phyloP scores from a whole-genome alignment of 192 early-diverging fungal genomes.

The Backusella psychrophila region DNA sequence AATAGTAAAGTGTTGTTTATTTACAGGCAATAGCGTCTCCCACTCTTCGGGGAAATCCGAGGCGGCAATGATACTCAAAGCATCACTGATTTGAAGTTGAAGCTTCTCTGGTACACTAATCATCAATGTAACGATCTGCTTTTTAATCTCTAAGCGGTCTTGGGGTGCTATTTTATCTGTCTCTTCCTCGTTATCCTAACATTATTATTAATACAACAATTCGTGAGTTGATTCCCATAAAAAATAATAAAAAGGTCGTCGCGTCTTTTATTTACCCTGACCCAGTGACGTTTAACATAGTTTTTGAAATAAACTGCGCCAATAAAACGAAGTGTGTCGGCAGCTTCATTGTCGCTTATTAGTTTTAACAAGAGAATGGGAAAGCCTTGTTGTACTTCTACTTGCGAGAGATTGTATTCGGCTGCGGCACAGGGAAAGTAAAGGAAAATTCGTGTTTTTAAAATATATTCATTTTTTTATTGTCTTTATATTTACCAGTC shows the following conservation, averaged over 20 bases:
- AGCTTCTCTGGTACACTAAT: constrained; percentile 71
- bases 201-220: neutral
- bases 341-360: constrained; percentile 57
- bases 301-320: constrained; percentile 96
- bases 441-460: neutral
- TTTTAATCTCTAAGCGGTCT: constrained; percentile 82
- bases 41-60: constrained; percentile 93
- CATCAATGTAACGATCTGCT: constrained; percentile 84
- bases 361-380: constrained; percentile 72
- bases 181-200: constrained; percentile 48
- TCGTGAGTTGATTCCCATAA: neutral
- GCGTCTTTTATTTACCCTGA: constrained; percentile 28
- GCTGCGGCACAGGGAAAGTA: constrained; percentile 42
- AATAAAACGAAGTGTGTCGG: constrained; percentile 69
- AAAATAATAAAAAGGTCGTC: neutral
- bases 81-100: constrained; percentile 90
- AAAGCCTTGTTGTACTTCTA: constrained; percentile 64
- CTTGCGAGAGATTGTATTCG: constrained; percentile 48
- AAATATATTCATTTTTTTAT: too few relatives aligned
- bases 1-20: neutral
- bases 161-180: constrained; percentile 52
- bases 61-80: constrained; percentile 90
- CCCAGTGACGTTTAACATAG: constrained; percentile 89
- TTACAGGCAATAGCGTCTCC: constrained; percentile 73
- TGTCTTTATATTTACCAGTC: constrained; percentile 27